Conservation (phyloP, 768 basidiomycete genomes). For the Psilocybe azurescens region DNA sequence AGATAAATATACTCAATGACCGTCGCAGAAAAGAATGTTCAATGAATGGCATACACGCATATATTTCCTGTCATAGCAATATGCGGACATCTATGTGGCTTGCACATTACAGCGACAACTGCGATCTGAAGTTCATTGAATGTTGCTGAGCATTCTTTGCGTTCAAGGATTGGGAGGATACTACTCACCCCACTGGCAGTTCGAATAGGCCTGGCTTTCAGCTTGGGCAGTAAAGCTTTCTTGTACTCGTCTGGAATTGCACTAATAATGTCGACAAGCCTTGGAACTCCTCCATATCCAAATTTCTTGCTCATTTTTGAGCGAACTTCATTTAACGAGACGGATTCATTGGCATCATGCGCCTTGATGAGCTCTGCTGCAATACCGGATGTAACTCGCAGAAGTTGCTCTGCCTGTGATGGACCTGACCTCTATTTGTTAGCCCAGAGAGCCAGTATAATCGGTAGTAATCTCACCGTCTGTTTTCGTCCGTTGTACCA, state of each 20-base stretch:
- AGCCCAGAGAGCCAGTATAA: not conserved
- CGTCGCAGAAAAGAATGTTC: not conserved
- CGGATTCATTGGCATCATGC: conserved; percentile 74
- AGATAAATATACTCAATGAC: not conserved
- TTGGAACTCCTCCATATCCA: conserved; percentile 83
- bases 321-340: conserved; percentile 89
- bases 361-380: conserved; percentile 93
- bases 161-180: not conserved
- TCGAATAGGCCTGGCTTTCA: conserved; percentile 92
- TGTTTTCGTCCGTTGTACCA: conserved; percentile 28
- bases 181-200: conserved; percentile 92
- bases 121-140: conserved; percentile 72
- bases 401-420: conserved; percentile 88
- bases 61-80: conserved; percentile 99
- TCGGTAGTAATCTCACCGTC: conserved; percentile 13
- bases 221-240: conserved; percentile 85
- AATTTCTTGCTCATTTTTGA: conserved; percentile 90
- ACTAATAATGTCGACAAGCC: conserved; percentile 97
- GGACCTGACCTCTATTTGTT: conserved; percentile 48
- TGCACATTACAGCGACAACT: conserved; percentile 99
- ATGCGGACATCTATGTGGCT: conserved; percentile 98
- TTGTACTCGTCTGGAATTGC: conserved; percentile 98
- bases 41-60: conserved; percentile 75
- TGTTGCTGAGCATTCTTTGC: not conserved
- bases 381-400: conserved; percentile 93